These are phyloP conservation scores for Zygosaccharomyces sapae DNA, from an alignment of 1,139 yeast species.

Conservation along the genomic window DNA sequence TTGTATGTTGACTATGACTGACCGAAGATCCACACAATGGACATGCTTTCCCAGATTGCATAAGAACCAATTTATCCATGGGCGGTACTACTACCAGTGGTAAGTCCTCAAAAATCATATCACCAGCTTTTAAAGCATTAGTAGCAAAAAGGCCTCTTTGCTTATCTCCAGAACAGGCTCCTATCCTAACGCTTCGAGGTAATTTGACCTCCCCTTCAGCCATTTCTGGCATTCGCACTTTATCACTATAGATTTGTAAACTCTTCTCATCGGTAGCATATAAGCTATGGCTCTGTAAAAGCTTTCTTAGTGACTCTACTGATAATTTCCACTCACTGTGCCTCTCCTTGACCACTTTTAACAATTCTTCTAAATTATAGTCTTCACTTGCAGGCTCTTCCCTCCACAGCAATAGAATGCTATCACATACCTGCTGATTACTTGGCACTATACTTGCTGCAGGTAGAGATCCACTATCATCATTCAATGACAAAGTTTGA, in stretches of 20 bases:
- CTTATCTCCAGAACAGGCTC: conserved; percentile 41
- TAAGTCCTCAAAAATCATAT: conserved; percentile 54
- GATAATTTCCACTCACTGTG: conserved; percentile 63
- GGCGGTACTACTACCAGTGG: conserved; percentile 72
- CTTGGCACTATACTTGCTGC: conserved; percentile 44
- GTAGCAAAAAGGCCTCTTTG: conserved; percentile 52
- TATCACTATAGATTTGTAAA: conserved; percentile 47
- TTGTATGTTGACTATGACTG: conserved; percentile 38
- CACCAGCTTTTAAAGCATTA: conserved; percentile 46
- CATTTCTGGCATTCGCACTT: conserved; percentile 52
- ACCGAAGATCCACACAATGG: conserved; percentile 70
- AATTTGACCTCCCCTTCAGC: conserved; percentile 23
- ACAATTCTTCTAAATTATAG: conserved; percentile 53
- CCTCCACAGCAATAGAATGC: conserved; percentile 63
- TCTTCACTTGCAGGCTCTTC: conserved; percentile 61
- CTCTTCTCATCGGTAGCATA: conserved; percentile 37
- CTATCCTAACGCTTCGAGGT: conserved; percentile 46
- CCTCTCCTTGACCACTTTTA: conserved; percentile 46
- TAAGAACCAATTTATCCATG: conserved; percentile 59
- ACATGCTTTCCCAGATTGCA: conserved; percentile 69
- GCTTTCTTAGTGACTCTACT: conserved; percentile 51
- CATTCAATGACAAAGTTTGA: conserved; percentile 16
- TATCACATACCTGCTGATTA: conserved; percentile 60
- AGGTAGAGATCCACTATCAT: conserved; percentile 10
- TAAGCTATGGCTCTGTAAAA: conserved; percentile 54